Base-by-base conservation (phyloP, 495 filamentous ascomycete species). In the Xylaria bambusicola region DNA sequence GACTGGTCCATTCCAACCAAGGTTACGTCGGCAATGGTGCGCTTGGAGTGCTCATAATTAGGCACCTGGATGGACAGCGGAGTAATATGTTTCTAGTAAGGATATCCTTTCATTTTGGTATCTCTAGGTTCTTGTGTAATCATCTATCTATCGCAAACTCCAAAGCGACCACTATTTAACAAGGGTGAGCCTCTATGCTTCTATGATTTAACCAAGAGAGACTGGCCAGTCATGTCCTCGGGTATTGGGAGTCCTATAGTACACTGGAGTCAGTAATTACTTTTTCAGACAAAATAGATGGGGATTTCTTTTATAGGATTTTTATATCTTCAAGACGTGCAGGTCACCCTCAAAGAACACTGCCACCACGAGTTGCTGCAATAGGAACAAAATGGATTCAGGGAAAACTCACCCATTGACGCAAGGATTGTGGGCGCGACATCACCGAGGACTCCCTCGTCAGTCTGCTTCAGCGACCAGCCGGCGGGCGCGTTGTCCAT, bases 401-500 rank as follows among this genome's bases (percentile, higher is more conserved):
- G n/a, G n/a, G n/a, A n/a, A n/a, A n/a, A n/a, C n/a, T n/a, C n/a
- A n/a, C n/a, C n/a, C n/a, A n/a, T n/a, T n/a, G n/a, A n/a, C n/a
- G 85, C 89, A 41, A 98, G 80, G 52, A 98, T 69, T 35, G 94
- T 98, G 2, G 95, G 95, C 9, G 94, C 94, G 46, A 98, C 94
- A 73, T 98, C 94, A 51, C 94, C 94, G 52, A 98, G 78, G 18
- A 98, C 95, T 71, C 93, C 94, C 45, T 84, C 84, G 48, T 66
- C 70, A 33, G 82, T 77, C 79, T 92, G 90, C 80, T 91, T 89
- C 69, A 98, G 75, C 66, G 85, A 91, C 88, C 87, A 97, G 63
- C 89, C 88, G 66, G 87, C 82, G 26, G 94, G 94, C 47, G 94
- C 93, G 68, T 98, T 98, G 70, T 91, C 92, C 92, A 98, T 94